Evolutionary conservation across 306 rosid genomes (phyloP), one percentile per base, ranked within the genome.

Genomic region (Notholithocarpus densiflorus): DNA sequence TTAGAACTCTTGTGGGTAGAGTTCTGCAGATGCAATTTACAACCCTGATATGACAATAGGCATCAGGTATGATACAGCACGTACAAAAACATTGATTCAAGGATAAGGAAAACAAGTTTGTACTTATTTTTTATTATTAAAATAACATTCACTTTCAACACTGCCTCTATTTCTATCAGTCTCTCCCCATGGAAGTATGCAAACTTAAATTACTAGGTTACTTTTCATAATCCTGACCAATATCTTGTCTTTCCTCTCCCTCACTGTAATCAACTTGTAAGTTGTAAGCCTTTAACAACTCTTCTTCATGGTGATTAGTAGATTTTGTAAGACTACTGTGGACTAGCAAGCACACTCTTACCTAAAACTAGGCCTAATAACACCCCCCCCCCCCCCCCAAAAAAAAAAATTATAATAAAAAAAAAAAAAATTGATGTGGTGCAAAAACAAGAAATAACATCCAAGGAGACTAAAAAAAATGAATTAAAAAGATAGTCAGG

Each of bases 181-280:
- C 24, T 40, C 72, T 60, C 27, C 20, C 61, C 59, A 70, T 48
- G 40, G 37, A 70, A 78, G 18, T 64, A 15, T 55, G 71, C 23
- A 61, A 5, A 56, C 37, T 53, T 14, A 73, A 68, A 78, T 78
- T 73, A 34, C 64, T 62, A 2, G 4, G 68, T 80, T 40, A 61
- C 40, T 21, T 73, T 64, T 26, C 57, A 79, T 20, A 29, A 62
- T 24, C 21, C 20, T 23, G 27, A 11, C 75, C 21, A 65, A 18
- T 14, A 55, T 31, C 31, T 5, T 19, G 27, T 26, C 29, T 68
- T 54, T 23, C n/a, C 65, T 56, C 48, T 72, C 59, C 68, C 53
- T 56, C 40, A 51, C 29, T 1, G 13, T 32, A 60, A 53, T 18
- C 7, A 62, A 61, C 78, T 54, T 4, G 70, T 10, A 57, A 57